These are phyloP conservation scores for Kuraishia borneana DNA, from an alignment of 805 yeast genomes.

Conservation along the genomic window DNA sequence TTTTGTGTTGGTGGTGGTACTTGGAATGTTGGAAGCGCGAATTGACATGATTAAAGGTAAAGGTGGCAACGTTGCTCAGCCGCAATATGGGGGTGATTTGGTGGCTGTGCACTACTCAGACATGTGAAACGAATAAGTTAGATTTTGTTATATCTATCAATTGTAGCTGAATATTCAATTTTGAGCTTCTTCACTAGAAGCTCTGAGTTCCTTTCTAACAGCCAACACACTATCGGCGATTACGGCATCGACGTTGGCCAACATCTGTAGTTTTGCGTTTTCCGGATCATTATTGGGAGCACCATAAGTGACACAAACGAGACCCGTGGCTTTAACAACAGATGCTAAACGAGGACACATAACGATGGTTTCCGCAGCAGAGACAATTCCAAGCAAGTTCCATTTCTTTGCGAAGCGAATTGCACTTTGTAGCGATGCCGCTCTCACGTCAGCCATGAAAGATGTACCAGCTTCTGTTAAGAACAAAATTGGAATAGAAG, in stretches of 20 bases:
- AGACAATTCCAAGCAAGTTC: conserved; percentile 86
- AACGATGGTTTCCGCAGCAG: conserved; percentile 81
- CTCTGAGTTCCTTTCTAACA: conserved; percentile 73
- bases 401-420: conserved; percentile 83
- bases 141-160: no score
- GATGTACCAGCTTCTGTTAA: conserved; percentile 83
- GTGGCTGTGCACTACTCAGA: no score
- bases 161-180: no score
- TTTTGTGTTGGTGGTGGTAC: conserved; percentile 34
- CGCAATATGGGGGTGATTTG: no score
- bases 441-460: conserved; percentile 82
- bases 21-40: conserved; percentile 46
- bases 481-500: conserved; percentile 82
- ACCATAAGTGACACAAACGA: conserved; percentile 92
- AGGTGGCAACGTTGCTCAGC: no score
- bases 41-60: no score
- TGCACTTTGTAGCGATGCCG: conserved; percentile 81
- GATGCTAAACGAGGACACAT: conserved; percentile 81
- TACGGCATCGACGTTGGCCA: conserved; percentile 97
- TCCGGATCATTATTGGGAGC: conserved; percentile 74
- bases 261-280: conserved; percentile 74
- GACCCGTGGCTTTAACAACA: conserved; percentile 84
- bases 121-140: no score
- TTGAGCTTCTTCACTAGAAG: no score
- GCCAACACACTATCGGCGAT: conserved; percentile 92